A percentile compares a stretch with the other conserved stretches of the same genome.
Conservation (phyloP, 2,329 filamentous ascomycete species). For the Colletotrichum plurivorum region DNA sequence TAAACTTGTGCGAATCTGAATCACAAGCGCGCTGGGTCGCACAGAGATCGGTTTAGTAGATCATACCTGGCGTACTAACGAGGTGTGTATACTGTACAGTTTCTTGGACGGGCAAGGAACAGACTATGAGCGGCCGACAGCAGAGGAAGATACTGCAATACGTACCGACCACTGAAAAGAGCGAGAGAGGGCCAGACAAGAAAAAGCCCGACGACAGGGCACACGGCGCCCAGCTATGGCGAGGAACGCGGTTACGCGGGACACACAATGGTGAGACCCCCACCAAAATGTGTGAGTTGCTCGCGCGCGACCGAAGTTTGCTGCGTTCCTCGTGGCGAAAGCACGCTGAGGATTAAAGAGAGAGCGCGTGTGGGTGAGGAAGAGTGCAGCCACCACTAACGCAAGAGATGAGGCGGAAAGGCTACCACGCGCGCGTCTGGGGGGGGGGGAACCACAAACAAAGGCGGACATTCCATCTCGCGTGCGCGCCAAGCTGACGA, state of each 20-base stretch:
- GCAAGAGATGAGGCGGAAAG: not conserved
- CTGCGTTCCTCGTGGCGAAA: conserved; percentile 36
- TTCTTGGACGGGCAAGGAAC: not conserved
- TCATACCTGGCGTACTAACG: conserved; percentile 8
- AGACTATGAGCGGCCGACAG: too few species aligned
- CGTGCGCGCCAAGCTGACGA: conserved; percentile 15
- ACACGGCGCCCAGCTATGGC: conserved; percentile 14
- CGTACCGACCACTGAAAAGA: not conserved
- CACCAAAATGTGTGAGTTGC: conserved; percentile 4
- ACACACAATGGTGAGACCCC: conserved; percentile 24
- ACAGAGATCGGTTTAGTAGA: conserved; percentile 28
- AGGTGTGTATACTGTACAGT: not conserved
- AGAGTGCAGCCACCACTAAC: not conserved
- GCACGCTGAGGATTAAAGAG: not conserved
- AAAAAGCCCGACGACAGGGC: not conserved
- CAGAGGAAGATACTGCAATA: too few species aligned
- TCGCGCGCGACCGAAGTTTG: conserved; percentile 25
- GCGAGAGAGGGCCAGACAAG: not conserved
- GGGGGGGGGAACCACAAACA: conserved; percentile 4
- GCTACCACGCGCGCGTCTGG: conserved; percentile 22
- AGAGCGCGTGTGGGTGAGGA: not conserved
- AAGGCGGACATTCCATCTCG: conserved; percentile 22
- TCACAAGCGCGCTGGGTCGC: conserved; percentile 22
- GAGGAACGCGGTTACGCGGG: conserved; percentile 35
- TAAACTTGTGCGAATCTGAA: conserved; percentile 12